A percentile compares a stretch with the other conserved stretches of the same genome.
phyloP scores from a whole-genome alignment of 768 basidiomycete species.

The Hericium coralloides region DNA sequence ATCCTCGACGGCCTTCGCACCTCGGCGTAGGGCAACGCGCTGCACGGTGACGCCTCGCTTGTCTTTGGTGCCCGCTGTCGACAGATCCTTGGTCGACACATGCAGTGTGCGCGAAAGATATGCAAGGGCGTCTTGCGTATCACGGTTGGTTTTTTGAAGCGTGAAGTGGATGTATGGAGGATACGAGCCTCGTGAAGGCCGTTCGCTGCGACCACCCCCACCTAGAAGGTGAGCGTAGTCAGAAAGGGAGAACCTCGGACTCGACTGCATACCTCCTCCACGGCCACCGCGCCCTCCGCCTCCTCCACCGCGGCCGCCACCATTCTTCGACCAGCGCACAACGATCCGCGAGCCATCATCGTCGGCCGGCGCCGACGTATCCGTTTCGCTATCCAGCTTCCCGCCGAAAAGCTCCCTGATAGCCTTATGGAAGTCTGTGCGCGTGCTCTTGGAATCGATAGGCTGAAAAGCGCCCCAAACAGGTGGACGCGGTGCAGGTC shows the following conservation, averaged over 20 bases:
- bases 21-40: conserved; percentile 72
- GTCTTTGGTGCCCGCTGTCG: conserved; percentile 94
- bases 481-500: not conserved
- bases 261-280: not conserved
- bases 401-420: conserved; percentile 77
- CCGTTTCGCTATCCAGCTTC: conserved; percentile 79
- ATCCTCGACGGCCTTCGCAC: conserved; percentile 69
- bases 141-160: conserved; percentile 93
- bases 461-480: conserved; percentile 38
- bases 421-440: conserved; percentile 74
- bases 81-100: conserved; percentile 69
- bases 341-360: conserved; percentile 71
- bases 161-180: conserved; percentile 95
- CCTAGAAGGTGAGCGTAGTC: not conserved
- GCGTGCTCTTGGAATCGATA: conserved; percentile 69
- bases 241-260: not conserved
- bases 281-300: conserved; percentile 28
- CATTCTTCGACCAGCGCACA: conserved; percentile 66
- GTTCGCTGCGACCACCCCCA: conserved; percentile 26
- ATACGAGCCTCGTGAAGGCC: conserved; percentile 51
- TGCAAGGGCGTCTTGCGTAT: conserved; percentile 88
- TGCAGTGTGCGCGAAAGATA: conserved; percentile 74
- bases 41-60: conserved; percentile 96
- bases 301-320: conserved; percentile 39
- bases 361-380: conserved; percentile 34